phyloP scores from a whole-genome alignment of 495 filamentous ascomycete genomes.

The Pyronema omphalodes region DNA sequence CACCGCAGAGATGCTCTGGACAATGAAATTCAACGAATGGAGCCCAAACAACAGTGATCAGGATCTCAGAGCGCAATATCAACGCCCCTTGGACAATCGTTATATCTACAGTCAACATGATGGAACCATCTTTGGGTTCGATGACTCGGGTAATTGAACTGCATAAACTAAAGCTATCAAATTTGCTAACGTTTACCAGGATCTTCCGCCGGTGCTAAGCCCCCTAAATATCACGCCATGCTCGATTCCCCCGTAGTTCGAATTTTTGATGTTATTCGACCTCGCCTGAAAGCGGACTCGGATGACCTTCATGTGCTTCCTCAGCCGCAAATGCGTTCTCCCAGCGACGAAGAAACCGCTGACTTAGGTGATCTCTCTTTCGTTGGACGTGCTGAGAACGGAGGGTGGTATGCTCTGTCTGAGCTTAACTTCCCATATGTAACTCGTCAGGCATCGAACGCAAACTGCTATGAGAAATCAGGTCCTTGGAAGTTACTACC shows the following conservation, averaged over 20 bases:
- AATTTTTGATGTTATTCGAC: constrained; percentile 75
- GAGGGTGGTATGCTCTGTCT: constrained; percentile 88
- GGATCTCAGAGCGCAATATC: constrained; percentile 71
- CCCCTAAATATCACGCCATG: constrained; percentile 43
- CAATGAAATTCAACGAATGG: constrained; percentile 89
- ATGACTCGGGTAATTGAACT: constrained; percentile 29
- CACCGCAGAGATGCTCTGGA: constrained; percentile 64
- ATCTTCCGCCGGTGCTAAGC: constrained; percentile 10
- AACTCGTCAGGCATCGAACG: constrained; percentile 13
- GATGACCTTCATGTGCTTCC: constrained; percentile 60
- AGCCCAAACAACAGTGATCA: constrained; percentile 76
- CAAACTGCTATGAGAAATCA: constrained; percentile 14
- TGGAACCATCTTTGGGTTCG: constrained; percentile 67
- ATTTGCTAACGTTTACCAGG: constrained; percentile 10
- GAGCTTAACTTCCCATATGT: constrained; percentile 59
- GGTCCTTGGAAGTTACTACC: constrained; percentile 12
- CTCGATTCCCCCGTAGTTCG: constrained; percentile 70
- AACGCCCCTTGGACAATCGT: constrained; percentile 58
- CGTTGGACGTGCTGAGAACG: constrained; percentile 65
- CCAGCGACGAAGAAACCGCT: constrained; percentile 32
- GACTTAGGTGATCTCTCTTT: constrained; percentile 41
- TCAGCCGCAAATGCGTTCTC: constrained; percentile 48
- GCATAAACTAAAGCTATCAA: neutral
- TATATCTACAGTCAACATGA: constrained; percentile 80
- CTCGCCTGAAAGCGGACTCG: constrained; percentile 37